Base-by-base conservation (phyloP, 495 filamentous ascomycete species). In the Aspergillus olivimuriae region DNA sequence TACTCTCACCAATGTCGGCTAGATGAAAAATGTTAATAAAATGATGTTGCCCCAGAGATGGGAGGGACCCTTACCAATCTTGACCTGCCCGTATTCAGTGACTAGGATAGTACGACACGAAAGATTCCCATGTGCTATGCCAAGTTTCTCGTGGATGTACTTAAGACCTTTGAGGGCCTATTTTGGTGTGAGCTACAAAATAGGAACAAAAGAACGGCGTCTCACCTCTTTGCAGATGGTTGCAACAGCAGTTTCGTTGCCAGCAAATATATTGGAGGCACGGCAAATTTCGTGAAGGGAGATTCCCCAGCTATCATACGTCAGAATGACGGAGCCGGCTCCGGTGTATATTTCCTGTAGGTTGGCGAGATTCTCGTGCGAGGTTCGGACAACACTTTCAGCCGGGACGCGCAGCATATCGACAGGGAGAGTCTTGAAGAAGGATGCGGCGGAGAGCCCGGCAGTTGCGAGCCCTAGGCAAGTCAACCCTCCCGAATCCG, bases 11-110 rank as follows among this genome's bases (percentile, higher is more conserved):
- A n/a, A n/a, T n/a, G n/a, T n/a, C n/a, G n/a, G n/a, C n/a, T n/a
- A n/a, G n/a, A n/a, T n/a, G n/a, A n/a, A n/a, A n/a, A n/a, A n/a
- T n/a, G n/a, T n/a, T n/a, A n/a, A n/a, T n/a, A n/a, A n/a, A n/a
- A n/a, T n/a, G n/a, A n/a, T n/a, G n/a, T n/a, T n/a, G n/a, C n/a
- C n/a, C n/a, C n/a, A n/a, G n/a, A n/a, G n/a, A n/a, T n/a, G n/a
- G n/a, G n/a, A n/a, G n/a, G n/a, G n/a, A n/a, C n/a, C n/a, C 43
- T 39, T 46, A 47, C 44, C n/a, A 17, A 47, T 47, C 20, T 47
- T 47, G 3, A 47, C 44, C 12, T 19, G 44, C 6, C 44, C 44
- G 4, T 21, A 10, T 4, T 33, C 44, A 10, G 44, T 40, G 5
- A 47, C 20, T 15, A 47, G 39, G 16, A 47, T 21, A 4, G 44